Base-by-base conservation (phyloP, 2,329 filamentous ascomycete species). In the Cryphonectria japonica region DNA sequence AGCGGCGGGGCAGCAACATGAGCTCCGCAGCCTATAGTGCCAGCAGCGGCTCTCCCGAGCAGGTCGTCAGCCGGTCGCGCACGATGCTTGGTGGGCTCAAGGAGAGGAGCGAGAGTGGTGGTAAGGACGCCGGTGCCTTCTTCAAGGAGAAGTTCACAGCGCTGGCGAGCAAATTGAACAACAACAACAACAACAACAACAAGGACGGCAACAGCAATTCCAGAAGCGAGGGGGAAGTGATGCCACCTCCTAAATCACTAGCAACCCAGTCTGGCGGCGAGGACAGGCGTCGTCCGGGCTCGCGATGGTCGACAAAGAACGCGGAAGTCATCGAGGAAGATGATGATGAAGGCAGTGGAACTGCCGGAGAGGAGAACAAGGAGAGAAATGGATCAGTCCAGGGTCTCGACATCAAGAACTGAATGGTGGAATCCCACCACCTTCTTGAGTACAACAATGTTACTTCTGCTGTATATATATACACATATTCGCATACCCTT, bases 181-280 rank as follows among this genome's bases (percentile, higher is more conserved):
- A 69, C 26, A 54, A 57, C 43, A 72, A 64, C 29, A 78, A n/a
- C n/a, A n/a, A 76, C 67, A 70, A 67, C 39, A 57, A 57, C 43
- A 72, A 70, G 37, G 46, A 70, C 34, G 76, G 77, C 7, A 72
- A 77, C 26, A 77, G 79, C 37, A 83, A 79, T 72, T 59, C 81
- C 14, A 81, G 34, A 9, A 64, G 67, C 34, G 46, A 68, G 66
- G 57, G 67, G 22, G 50, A 54, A 29, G 46, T 59, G n/a, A 16
- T 29, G 11, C 41, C 54, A 39, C 59, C 68, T 26, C 37, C 41
- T 16, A 64, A 16, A 46, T 9, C 26, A 9, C 34, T 62, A 19
- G 26, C 67, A 14, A 50, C 64, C 74, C 65, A 80, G 79, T 26
- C 70, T 78, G 65, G 75, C 74, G 39, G 69, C 72, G 57, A 75